A percentile compares a stretch with the other conserved stretches of the same genome.
These are phyloP conservation scores for Xylaria sp. DNA, from an alignment of 495 filamentous ascomycete species.

Conservation along the genomic window DNA sequence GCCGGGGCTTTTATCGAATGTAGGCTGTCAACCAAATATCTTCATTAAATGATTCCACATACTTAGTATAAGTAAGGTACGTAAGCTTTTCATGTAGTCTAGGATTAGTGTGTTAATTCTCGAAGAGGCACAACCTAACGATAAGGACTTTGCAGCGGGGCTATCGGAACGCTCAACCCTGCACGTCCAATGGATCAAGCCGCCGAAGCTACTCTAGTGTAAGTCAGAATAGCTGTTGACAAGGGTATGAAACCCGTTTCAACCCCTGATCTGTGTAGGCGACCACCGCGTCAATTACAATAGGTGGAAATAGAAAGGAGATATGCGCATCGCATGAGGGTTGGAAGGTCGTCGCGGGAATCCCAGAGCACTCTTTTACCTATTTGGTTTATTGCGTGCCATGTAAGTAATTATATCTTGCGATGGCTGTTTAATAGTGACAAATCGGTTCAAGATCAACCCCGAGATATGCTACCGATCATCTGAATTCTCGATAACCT, in stretches of 20 bases:
- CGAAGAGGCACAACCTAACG: background rate
- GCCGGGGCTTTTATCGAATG: background rate
- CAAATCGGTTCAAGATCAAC: background rate
- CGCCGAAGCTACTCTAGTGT: slow-evolving; percentile 7
- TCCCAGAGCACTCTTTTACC: background rate
- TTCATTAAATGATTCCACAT: background rate
- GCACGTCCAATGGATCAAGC: slow-evolving; percentile 16
- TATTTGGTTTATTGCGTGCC: background rate
- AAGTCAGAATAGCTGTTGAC: slow-evolving; percentile 4
- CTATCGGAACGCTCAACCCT: background rate
- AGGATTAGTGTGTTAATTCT: background rate
- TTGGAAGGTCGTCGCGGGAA: background rate
- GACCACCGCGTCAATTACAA: slow-evolving; percentile 5
- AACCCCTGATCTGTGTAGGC: slow-evolving; percentile 1
- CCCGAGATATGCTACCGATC: background rate
- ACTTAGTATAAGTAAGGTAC: too few species aligned
- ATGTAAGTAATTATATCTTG: too few species aligned
- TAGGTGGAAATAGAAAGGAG: background rate
- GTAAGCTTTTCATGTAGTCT: background rate
- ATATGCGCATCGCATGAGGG: background rate
- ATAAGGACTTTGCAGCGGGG: background rate
- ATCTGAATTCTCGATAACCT: background rate
- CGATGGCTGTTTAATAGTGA: background rate
- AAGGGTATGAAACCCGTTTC: slow-evolving; percentile 22
- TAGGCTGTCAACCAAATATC: background rate